Evolutionary conservation across 495 filamentous ascomycete species (phyloP), one percentile per base, ranked within the genome.

Genomic region (Zalerion maritima): DNA sequence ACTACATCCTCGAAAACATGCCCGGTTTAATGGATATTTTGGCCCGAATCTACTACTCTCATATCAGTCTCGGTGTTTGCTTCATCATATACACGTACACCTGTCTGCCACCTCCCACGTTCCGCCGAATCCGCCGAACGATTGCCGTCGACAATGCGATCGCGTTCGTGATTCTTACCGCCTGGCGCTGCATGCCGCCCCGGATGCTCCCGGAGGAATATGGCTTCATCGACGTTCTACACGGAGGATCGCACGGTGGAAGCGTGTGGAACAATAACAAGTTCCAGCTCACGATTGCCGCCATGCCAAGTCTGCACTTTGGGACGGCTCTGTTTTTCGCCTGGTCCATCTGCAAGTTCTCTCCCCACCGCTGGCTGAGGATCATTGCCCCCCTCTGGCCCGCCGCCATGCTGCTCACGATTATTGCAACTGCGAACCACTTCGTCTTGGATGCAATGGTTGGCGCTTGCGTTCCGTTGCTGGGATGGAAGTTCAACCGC

Each of bases 111-210:
- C n/a, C n/a, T n/a, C 35, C 47, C 5, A 35, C 47, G 1, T 35
- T 31, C 17, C 8, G 57, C 54, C 29, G 64, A 55, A 58, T 70
- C 8, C 57, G 79, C 32, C 64, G 80, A 12, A 80, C 77, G 7
- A 64, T 84, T 55, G 76, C 75, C 16, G 57, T 81, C 15, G 79
- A 73, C 55, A 82, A 84, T 40, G 60, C 83, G 10, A 51, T 82
- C 26, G 79, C 80, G 9, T 84, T 86, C 49, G 61, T 81, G 28
- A 60, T 84, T 13, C 84, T 84, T 50, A 80, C 75, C 0, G 41
- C 74, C 14, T 84, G 77, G 71, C 79, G 76, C 2, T 83, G 77
- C 52, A 84, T 84, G 80, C 80, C 80, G 1, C 80, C 79, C 13
- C 65, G 79, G 9, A 52, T 86, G 32, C 57, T 86, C 21, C 66